Conservation (phyloP, 345 rosid species). For the Aquilaria malaccensis region DNA sequence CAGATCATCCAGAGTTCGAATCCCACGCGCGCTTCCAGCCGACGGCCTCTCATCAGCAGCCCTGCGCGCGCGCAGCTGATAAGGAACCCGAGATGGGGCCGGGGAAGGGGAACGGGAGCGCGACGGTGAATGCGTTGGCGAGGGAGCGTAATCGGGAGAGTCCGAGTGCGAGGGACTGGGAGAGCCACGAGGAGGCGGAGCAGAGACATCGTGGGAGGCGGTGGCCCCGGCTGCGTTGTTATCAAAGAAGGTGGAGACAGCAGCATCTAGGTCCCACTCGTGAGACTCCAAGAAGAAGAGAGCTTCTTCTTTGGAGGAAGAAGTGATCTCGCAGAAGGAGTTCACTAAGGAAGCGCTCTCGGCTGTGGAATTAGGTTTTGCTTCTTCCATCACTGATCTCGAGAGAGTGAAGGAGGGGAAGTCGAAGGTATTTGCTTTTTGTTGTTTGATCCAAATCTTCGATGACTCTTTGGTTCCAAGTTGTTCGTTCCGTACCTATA, state of each 20-base stretch:
- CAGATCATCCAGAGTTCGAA: slow-evolving; percentile 86
- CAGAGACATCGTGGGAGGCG: slow-evolving; percentile 15
- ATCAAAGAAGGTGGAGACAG: slow-evolving; percentile 91
- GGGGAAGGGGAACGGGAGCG: slow-evolving; percentile 62
- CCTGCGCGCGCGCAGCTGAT: slow-evolving; percentile 50
- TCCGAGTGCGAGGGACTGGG: slow-evolving; percentile 33
- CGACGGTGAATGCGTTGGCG: slow-evolving; percentile 49
- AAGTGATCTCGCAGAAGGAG: slow-evolving; percentile 85
- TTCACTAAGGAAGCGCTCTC: slow-evolving; percentile 28
- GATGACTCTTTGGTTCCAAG: too few species aligned
- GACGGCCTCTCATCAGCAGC: slow-evolving; percentile 32
- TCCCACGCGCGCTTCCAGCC: slow-evolving; percentile 40
- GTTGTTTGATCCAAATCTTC: too few species aligned
- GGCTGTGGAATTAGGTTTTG: slow-evolving; percentile 11
- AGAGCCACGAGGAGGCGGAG: slow-evolving; percentile 18
- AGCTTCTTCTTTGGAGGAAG: slow-evolving; percentile 78
- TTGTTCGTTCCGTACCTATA: too few species aligned
- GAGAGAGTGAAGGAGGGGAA: too few species aligned
- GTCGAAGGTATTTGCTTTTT: too few species aligned
- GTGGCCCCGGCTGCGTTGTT: slow-evolving; percentile 18
- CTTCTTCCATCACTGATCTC: slow-evolving; percentile 1
- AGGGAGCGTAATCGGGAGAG: slow-evolving; percentile 47
- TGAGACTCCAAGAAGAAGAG: slow-evolving; percentile 81
- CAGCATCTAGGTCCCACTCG: slow-evolving; percentile 83
- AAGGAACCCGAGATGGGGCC: slow-evolving; percentile 39